phyloP scores from a whole-genome alignment of 2,329 filamentous ascomycete genomes.

The Verticillium zaregamsianum region DNA sequence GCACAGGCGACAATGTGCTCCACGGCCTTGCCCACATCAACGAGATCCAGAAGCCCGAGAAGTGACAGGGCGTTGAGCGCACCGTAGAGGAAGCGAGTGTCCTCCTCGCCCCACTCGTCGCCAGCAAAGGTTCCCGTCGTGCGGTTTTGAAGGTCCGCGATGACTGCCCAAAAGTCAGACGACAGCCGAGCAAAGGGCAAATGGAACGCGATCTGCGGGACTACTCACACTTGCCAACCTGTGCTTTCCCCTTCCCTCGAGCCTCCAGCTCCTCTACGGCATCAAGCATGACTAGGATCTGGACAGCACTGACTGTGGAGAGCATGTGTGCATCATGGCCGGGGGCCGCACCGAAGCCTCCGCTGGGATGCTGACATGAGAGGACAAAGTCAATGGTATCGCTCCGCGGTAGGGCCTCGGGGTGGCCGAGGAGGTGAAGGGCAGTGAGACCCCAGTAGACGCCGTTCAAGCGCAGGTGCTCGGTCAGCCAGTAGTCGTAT shows the following conservation, averaged over 20 bases:
- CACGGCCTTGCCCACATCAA: slow-evolving; percentile 78
- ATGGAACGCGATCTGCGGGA: not conserved
- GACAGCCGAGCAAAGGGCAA: not conserved
- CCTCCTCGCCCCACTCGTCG: slow-evolving; percentile 94
- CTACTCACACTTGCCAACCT: slow-evolving; percentile 73
- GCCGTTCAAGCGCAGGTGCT: slow-evolving; percentile 91
- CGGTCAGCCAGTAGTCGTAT: slow-evolving; percentile 95
- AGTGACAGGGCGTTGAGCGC: slow-evolving; percentile 88
- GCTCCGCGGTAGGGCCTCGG: slow-evolving; percentile 74
- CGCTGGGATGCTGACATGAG: slow-evolving; percentile 83
- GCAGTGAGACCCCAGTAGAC: slow-evolving; percentile 95
- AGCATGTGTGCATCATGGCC: slow-evolving; percentile 95
- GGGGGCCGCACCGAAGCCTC: slow-evolving; percentile 90
- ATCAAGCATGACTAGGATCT: slow-evolving; percentile 84
- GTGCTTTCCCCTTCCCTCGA: slow-evolving; percentile 63
- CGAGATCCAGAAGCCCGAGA: slow-evolving; percentile 65
- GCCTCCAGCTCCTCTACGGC: slow-evolving; percentile 78
- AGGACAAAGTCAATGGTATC: slow-evolving; percentile 90
- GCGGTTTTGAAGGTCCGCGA: slow-evolving; percentile 75
- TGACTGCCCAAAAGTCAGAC: slow-evolving; percentile 45
- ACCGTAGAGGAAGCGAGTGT: slow-evolving; percentile 91
- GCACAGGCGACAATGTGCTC: slow-evolving; percentile 74
- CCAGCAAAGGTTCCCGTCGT: slow-evolving; percentile 85
- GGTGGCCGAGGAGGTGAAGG: slow-evolving; percentile 76
- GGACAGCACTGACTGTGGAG: slow-evolving; percentile 91